phyloP scores from a whole-genome alignment of 2,329 filamentous ascomycete species.

The Colletotrichum sp. region DNA sequence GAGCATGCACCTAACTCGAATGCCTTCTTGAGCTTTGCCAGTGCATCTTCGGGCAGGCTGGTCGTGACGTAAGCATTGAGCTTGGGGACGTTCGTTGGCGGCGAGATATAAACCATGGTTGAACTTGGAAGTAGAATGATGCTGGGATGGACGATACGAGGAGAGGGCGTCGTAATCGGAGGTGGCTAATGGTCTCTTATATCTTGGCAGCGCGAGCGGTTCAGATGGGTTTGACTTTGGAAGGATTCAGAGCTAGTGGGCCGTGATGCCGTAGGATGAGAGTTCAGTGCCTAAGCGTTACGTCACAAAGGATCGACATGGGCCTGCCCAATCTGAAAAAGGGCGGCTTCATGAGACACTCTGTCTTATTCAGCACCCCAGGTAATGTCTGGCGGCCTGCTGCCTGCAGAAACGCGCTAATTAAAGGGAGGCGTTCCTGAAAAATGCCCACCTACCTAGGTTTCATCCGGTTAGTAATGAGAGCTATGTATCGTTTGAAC shows the following conservation, averaged over 20 bases:
- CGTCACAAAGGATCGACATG: not conserved
- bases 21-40: conserved; percentile 14
- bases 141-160: not conserved
- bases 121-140: not conserved
- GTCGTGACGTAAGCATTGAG: not conserved
- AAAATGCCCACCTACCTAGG: not conserved
- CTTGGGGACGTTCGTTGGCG: not conserved
- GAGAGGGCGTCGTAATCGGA: not conserved
- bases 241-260: not conserved
- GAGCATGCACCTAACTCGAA: conserved; percentile 26
- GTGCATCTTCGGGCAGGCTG: not conserved
- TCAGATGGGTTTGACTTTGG: not conserved
- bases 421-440: not conserved
- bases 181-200: not conserved
- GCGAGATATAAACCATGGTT: not conserved
- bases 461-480: not conserved
- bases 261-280: not conserved
- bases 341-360: not conserved
- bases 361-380: not conserved
- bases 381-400: not conserved
- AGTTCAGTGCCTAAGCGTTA: not conserved
- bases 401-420: not conserved
- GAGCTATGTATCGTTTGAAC: not conserved
- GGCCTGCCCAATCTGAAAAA: not conserved
- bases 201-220: not conserved